Conservation (phyloP, 2,329 filamentous ascomycete species). For the Ophiostoma sp. region DNA sequence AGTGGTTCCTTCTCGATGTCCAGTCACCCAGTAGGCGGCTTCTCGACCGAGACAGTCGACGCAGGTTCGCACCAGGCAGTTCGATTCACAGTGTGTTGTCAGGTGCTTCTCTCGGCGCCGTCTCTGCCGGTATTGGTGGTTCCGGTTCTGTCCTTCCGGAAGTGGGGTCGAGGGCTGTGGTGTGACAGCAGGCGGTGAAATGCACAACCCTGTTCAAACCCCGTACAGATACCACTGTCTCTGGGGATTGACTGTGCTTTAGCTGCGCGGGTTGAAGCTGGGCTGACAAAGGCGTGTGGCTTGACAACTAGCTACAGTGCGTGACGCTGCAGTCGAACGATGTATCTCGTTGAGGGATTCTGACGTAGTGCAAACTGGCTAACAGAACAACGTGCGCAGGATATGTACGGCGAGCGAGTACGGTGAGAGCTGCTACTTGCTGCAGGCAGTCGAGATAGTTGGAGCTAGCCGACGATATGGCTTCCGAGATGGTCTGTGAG, state of each 20-base stretch:
- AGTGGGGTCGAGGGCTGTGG: background rate
- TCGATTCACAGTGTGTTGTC: background rate
- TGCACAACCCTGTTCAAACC: too few relatives aligned
- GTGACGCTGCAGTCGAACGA: background rate
- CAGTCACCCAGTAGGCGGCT: too few relatives aligned
- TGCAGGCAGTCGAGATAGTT: too few relatives aligned
- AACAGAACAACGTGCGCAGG: background rate
- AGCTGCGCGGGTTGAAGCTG: background rate
- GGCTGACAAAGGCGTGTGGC: too few relatives aligned
- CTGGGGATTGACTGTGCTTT: background rate
- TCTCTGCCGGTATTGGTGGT: conserved; percentile 1
- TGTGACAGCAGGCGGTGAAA: conserved; percentile 7
- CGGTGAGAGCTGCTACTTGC: too few relatives aligned
- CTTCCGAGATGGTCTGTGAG: background rate
- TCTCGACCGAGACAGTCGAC: too few relatives aligned
- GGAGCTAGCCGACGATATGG: too few relatives aligned
- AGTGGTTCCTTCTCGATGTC: too few relatives aligned
- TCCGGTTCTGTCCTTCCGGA: background rate
- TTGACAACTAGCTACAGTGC: background rate
- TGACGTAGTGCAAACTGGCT: background rate
- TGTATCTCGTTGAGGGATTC: background rate
- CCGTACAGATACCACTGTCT: too few relatives aligned
- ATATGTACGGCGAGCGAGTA: background rate
- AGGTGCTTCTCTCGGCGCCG: background rate
- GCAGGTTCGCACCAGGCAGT: too few relatives aligned